Evolutionary conservation across 305 asterid species (phyloP).

Genomic region (Solanum hybrid): DNA sequence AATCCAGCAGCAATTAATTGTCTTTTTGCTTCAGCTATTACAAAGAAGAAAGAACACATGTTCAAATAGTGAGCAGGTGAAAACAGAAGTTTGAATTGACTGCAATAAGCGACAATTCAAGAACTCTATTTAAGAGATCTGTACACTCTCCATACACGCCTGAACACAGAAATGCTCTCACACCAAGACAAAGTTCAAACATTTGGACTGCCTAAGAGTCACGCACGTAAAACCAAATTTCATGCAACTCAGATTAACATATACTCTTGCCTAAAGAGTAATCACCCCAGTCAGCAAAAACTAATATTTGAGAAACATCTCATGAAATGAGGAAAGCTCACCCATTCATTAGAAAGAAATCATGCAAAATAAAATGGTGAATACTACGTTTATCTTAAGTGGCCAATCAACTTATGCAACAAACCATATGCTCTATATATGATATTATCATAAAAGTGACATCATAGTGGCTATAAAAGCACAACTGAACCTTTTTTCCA

Average conservation of each 20-base stretch:
- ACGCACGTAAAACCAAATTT: background rate
- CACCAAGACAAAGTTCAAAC: background rate
- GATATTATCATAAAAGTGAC: background rate
- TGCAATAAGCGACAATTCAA: background rate
- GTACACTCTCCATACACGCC: background rate
- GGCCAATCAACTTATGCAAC: background rate
- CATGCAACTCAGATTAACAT: background rate
- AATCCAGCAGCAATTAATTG: constrained; percentile 90
- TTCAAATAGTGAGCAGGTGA: background rate
- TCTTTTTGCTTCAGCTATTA: constrained; percentile 83
- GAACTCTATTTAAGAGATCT: background rate
- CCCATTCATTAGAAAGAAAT: background rate
- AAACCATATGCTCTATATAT: background rate
- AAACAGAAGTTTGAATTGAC: background rate
- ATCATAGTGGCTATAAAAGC: background rate
- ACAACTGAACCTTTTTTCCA: background rate
- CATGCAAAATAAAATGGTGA: background rate
- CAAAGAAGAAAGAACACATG: constrained; percentile 5
- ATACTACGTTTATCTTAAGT: background rate
- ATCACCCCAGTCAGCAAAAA: background rate
- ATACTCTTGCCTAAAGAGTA: background rate
- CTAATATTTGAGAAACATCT: background rate
- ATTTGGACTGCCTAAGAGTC: background rate
- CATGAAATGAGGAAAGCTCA: background rate
- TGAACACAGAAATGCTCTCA: background rate